phyloP scores from a whole-genome alignment of 768 basidiomycete genomes.

The Rossbeevera mucosa region DNA sequence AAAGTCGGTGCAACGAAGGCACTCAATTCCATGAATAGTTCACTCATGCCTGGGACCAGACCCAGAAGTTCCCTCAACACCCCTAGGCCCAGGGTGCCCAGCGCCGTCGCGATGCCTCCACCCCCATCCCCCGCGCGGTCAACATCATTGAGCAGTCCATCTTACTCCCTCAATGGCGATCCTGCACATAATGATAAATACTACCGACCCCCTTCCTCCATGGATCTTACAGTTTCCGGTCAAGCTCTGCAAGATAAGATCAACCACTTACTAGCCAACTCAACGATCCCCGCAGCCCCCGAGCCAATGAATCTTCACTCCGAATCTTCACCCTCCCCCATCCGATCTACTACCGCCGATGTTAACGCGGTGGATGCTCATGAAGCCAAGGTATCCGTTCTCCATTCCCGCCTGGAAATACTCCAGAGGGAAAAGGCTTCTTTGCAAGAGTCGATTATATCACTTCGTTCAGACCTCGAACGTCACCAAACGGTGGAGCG shows the following conservation, averaged over 20 bases:
- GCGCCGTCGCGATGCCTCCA: constrained; percentile 77
- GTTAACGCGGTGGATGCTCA: constrained; percentile 5
- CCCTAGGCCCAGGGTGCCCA: constrained; percentile 64
- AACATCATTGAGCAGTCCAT: constrained; percentile 29
- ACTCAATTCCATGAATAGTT: constrained; percentile 9
- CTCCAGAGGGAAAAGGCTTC: constrained; percentile 70
- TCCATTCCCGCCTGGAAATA: constrained; percentile 44
- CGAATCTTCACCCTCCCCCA: constrained; percentile 27
- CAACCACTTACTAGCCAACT: constrained; percentile 37
- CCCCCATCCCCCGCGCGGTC: constrained; percentile 56
- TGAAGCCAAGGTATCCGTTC: constrained; percentile 17
- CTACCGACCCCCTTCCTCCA: constrained; percentile 20
- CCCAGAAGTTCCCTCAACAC: constrained; percentile 39
- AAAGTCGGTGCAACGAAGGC: constrained; percentile 43
- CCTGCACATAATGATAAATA: constrained; percentile 10
- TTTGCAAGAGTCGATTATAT: constrained; percentile 37
- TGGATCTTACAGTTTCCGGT: constrained; percentile 37
- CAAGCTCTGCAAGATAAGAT: constrained; percentile 48
- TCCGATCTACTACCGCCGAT: constrained; percentile 41
- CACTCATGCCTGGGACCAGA: constrained; percentile 24
- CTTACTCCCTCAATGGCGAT: constrained; percentile 37
- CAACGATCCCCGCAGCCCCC: constrained; percentile 15
- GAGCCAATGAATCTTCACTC: constrained; percentile 10
- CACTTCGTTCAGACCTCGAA: constrained; percentile 20
- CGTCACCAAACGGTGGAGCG: constrained; percentile 32